phyloP scores from a whole-genome alignment of 73 alveolate species.

The Durusdinium trenchii region DNA sequence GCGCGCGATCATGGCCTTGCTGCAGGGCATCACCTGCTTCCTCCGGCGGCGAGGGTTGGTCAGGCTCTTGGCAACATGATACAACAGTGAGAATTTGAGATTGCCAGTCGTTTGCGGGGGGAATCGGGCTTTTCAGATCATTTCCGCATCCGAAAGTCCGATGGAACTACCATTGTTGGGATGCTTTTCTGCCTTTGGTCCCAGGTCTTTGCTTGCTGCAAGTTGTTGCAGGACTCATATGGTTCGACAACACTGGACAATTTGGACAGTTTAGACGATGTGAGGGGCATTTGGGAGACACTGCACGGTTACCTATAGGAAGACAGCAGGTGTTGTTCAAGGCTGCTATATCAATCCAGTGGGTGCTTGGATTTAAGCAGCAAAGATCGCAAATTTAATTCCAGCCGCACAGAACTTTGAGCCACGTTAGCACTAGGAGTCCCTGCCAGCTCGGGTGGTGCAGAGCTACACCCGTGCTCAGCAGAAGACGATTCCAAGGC shows the following conservation, averaged over 20 bases:
- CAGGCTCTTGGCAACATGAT: neutral
- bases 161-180: no score
- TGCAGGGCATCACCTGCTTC: neutral
- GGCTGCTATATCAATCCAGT: no score
- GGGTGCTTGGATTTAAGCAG: no score
- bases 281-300: no score
- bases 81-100: neutral
- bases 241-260: neutral
- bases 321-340: no score
- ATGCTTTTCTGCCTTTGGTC: no score
- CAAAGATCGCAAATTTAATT: no score
- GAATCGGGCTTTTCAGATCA: neutral
- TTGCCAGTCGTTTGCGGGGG: neutral
- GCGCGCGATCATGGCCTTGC: slow-evolving; percentile 30
- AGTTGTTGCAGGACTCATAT: slow-evolving; percentile 56
- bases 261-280: neutral
- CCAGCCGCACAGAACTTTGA: neutral
- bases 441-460: slow-evolving; percentile 68
- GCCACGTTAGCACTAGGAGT: neutral
- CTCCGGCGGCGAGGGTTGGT: slow-evolving; percentile 15
- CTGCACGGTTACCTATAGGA: no score
- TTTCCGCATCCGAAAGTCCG: neutral
- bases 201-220: slow-evolving; percentile 59
- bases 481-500: slow-evolving; percentile 84
- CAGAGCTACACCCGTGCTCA: slow-evolving; percentile 73